Percentiles rank a stretch among this genome's conserved stretches.
Conservation (phyloP, 176 grass and related monocot genomes). For the Areca catechu region DNA sequence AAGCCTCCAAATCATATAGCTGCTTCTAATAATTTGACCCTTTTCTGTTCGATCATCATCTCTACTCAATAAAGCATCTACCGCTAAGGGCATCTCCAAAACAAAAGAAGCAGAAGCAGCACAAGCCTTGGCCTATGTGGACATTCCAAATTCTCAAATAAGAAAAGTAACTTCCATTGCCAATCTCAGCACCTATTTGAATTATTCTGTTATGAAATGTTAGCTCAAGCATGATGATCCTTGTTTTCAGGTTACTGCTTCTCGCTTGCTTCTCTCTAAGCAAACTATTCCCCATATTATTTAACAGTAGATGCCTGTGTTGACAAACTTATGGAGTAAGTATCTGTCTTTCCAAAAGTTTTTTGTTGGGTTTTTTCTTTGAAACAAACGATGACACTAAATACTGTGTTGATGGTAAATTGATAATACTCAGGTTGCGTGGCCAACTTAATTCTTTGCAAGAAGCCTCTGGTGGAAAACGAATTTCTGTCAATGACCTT, state of each 20-base stretch:
- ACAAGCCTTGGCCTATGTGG: constrained; percentile 48
- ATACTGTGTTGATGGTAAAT: too few species aligned
- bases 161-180: constrained; percentile 48
- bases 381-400: too few species aligned
- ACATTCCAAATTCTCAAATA: constrained; percentile 82
- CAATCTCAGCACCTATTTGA: too few species aligned
- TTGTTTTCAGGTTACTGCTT: constrained; percentile 57
- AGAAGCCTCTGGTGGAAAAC: constrained; percentile 80
- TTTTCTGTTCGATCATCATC: not conserved
- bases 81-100: constrained; percentile 28
- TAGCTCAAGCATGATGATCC: not conserved
- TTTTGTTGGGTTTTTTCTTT: not conserved
- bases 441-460: constrained; percentile 67
- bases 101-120: constrained; percentile 26
- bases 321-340: constrained; percentile 86
- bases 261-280: constrained; percentile 72
- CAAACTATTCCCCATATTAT: constrained; percentile 97
- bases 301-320: constrained; percentile 72
- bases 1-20: too few species aligned
- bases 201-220: not conserved
- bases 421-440: constrained; percentile 48
- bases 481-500: constrained; percentile 91
- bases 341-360: constrained; percentile 12
- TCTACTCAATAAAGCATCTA: constrained; percentile 42
- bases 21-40: not conserved